Evolutionary conservation across 2,329 filamentous ascomycete species (phyloP), one percentile per base, ranked within the genome.

Genomic region (Curvularia verruculosa): DNA sequence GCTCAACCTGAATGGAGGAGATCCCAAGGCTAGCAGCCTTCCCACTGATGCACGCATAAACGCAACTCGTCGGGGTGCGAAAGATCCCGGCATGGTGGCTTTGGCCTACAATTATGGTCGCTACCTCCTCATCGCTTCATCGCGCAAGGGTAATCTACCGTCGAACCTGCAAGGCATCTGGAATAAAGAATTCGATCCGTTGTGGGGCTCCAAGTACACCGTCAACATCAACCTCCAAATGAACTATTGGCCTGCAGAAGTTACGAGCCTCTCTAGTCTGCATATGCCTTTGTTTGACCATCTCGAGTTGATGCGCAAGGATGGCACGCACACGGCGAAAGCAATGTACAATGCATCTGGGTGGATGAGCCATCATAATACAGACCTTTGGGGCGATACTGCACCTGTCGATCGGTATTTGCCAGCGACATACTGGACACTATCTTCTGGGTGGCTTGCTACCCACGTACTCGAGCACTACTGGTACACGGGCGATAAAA

Each of bases 161-260:
- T 77, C 79, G 1, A 81, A 75, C 40, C 73, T 81, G 0, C 79
- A 82, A 60, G 79, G 79, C 0, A 74, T 82, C 31, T 81, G 78
- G 79, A 81, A 80, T 47, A 53, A 60, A 15, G 57, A 72, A 5
- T 80, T 79, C 52, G 63, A 73, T 9, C 78, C 78, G 5, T 69
- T 78, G 0, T 83, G 81, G 81, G 80, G 80, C 3, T 77, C 74
- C 23, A 82, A 81, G 58, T 82, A 78, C 54, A 83, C 81, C 0
- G 80, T 83, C 61, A 82, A 83, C 58, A 81, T 83, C 65, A 84
- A 83, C 40, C 69, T 78, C 0, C 77, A 84, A 64, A 84, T 84
- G 82, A 83, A 83, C 59, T 84, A 84, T 62, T 84, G 81, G 81
- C 75, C 58, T 3, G 66, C 64, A 1, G 56, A 68, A 9, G 57